phyloP scores from a whole-genome alignment of 75 land plant genomes.

The Isoetes taiwanensis region DNA sequence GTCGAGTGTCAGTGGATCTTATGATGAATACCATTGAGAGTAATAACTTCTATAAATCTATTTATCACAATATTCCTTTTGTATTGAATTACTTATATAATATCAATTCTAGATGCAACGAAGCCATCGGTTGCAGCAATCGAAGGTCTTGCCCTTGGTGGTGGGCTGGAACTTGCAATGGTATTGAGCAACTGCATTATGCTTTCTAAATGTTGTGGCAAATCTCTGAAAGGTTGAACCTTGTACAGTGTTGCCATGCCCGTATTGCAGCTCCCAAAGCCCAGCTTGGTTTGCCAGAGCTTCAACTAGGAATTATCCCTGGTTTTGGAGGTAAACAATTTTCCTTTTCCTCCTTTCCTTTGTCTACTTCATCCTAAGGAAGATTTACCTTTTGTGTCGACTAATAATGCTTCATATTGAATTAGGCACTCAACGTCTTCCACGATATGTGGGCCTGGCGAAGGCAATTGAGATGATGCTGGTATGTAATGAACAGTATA shows the following conservation, averaged over 20 bases:
- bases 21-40: constrained; percentile 68
- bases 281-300: constrained; percentile 88
- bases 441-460: constrained; percentile 65
- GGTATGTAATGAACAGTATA: no score
- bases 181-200: constrained; percentile 20
- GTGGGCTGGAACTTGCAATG: constrained; percentile 39
- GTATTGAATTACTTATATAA: not conserved
- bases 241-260: constrained; percentile 85
- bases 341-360: constrained; percentile 1
- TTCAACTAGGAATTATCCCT: constrained; percentile 87
- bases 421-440: constrained; percentile 72
- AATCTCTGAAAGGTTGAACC: no score
- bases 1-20: constrained; percentile 55
- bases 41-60: constrained; percentile 3
- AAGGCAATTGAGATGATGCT: constrained; percentile 81
- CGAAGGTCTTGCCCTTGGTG: constrained; percentile 37
- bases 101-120: constrained; percentile 31
- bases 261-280: constrained; percentile 74
- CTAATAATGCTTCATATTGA: no score
- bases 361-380: not conserved
- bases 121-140: constrained; percentile 37
- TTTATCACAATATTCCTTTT: not conserved
- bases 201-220: no score
- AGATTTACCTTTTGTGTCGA: no score
- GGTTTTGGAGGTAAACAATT: constrained; percentile 75